Conservation (phyloP, 495 filamentous ascomycete species). For the Penicillium canescens region DNA sequence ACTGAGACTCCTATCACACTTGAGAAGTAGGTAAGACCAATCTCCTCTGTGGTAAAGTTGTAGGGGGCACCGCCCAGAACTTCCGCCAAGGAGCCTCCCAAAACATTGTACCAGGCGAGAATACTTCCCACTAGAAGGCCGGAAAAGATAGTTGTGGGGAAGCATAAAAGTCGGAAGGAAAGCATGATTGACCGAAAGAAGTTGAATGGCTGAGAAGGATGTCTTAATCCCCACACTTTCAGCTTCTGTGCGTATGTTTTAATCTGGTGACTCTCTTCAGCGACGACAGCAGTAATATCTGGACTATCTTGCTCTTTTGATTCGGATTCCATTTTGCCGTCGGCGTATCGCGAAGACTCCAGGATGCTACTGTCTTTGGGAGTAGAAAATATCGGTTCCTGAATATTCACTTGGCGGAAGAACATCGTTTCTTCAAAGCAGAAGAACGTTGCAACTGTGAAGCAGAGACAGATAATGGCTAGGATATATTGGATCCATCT, state of each 20-base stretch:
- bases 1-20: constrained; percentile 19
- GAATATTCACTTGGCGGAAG: constrained; percentile 6
- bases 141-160: constrained; percentile 13
- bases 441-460: constrained; percentile 52
- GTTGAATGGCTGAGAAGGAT: constrained; percentile 5
- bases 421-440: constrained; percentile 56
- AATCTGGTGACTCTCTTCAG: neutral
- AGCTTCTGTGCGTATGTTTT: constrained; percentile 14
- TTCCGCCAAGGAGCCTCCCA: constrained; percentile 3
- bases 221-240: constrained; percentile 3
- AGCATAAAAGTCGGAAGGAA: constrained; percentile 14
- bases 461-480: constrained; percentile 50
- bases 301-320: neutral
- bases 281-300: neutral
- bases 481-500: constrained; percentile 51
- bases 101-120: constrained; percentile 10
- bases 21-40: constrained; percentile 12
- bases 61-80: constrained; percentile 17
- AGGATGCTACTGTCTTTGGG: neutral
- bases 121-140: constrained; percentile 14
- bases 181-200: neutral
- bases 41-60: constrained; percentile 7
- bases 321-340: neutral
- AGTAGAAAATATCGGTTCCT: neutral
- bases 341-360: neutral